Conservation (phyloP, 1,139 yeast species). For the Debaryomyces nepalensis region DNA sequence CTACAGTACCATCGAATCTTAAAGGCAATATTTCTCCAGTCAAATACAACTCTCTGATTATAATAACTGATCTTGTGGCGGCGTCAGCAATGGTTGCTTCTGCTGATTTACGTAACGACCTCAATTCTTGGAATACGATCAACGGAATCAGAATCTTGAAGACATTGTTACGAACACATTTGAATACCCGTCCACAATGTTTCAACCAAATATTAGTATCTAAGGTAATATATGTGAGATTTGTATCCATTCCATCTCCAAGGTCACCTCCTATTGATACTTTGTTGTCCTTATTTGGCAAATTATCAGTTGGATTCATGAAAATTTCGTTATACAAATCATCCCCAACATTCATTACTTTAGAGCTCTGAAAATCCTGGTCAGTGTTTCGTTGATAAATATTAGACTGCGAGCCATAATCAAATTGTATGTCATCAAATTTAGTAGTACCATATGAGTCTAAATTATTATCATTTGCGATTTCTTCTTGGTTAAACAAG, state of each 20-base stretch:
- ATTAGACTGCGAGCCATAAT: constrained; percentile 23
- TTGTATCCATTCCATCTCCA: constrained; percentile 57
- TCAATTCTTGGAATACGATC: constrained; percentile 76
- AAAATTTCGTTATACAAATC: constrained; percentile 33
- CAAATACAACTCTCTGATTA: constrained; percentile 66
- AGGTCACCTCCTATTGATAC: constrained; percentile 40
- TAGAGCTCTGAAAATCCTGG: constrained; percentile 20
- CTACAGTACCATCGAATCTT: constrained; percentile 60
- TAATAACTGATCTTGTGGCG: constrained; percentile 78
- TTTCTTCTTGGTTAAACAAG: constrained; percentile 21
- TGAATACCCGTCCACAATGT: constrained; percentile 76
- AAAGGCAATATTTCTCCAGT: constrained; percentile 56
- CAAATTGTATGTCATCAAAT: constrained; percentile 25
- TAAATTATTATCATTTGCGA: constrained; percentile 17
- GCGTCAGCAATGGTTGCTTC: constrained; percentile 81
- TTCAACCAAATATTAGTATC: constrained; percentile 84
- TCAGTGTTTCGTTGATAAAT: constrained; percentile 27
- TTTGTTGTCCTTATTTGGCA: constrained; percentile 20
- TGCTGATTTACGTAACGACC: constrained; percentile 73
- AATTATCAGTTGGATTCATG: constrained; percentile 29
- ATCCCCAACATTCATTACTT: constrained; percentile 18
- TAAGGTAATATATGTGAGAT: constrained; percentile 62
- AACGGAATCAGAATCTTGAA: constrained; percentile 66
- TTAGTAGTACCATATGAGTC: constrained; percentile 22
- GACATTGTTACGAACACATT: constrained; percentile 64